Evolutionary conservation across 768 basidiomycete genomes (phyloP).

Genomic region (Leccinellum rugosiceps): DNA sequence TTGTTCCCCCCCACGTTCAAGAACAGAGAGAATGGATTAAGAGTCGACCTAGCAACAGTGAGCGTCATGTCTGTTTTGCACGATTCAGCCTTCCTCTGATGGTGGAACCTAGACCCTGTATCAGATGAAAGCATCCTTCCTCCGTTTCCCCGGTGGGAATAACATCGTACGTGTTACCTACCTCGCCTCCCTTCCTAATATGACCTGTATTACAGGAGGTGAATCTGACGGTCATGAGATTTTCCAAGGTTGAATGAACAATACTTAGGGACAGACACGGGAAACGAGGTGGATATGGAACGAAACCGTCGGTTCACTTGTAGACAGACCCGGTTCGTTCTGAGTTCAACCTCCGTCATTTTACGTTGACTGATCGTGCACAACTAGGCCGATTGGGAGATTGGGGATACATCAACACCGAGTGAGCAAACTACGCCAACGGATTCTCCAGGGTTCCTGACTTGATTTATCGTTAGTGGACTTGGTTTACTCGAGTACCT

Average conservation of each 20-base stretch:
- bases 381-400: conserved; percentile 49
- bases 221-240: background rate
- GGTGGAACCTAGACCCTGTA: conserved; percentile 41
- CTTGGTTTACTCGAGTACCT: conserved; percentile 58
- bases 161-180: conserved; percentile 44
- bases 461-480: conserved; percentile 35
- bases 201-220: conserved; percentile 38
- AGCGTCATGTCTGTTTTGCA: background rate
- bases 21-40: conserved; percentile 54
- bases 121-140: conserved; percentile 56
- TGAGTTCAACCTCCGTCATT: no score
- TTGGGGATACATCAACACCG: conserved; percentile 62
- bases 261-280: conserved; percentile 47
- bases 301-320: conserved; percentile 54
- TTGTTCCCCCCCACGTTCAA: conserved; percentile 71
- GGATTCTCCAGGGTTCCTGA: background rate
- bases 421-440: conserved; percentile 34
- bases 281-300: conserved; percentile 65
- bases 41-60: conserved; percentile 57
- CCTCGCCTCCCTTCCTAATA: conserved; percentile 15
- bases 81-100: background rate
- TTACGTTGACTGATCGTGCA: conserved; percentile 1
- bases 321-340: conserved; percentile 42
- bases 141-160: conserved; percentile 68
- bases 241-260: conserved; percentile 4